phyloP scores from a whole-genome alignment of 352 stramenopile genomes.

The Globisporangium viniferum region DNA sequence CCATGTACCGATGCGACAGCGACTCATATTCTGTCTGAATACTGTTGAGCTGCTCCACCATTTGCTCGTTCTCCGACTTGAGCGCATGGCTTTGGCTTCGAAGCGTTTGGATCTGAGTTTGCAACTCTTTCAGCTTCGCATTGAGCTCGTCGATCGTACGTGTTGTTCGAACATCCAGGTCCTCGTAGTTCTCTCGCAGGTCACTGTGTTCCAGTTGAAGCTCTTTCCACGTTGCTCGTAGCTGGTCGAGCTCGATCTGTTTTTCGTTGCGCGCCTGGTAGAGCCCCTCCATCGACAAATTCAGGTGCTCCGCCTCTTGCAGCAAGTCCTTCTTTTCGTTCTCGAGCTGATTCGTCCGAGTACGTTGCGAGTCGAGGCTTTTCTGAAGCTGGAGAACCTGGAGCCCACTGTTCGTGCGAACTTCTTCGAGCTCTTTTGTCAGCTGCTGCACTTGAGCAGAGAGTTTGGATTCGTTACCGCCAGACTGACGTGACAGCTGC shows the following conservation, averaged over 20 bases:
- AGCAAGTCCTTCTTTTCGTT: slow-evolving; percentile 64
- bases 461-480: slow-evolving; percentile 40
- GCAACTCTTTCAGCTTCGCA: slow-evolving; percentile 24
- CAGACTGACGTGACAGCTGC: slow-evolving; percentile 36
- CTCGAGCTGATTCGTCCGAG: slow-evolving; percentile 46
- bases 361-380: slow-evolving; percentile 40
- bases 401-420: slow-evolving; percentile 25
- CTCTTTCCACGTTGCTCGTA: slow-evolving; percentile 41
- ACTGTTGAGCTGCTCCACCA: slow-evolving; percentile 15
- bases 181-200: slow-evolving; percentile 51
- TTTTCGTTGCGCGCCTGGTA: slow-evolving; percentile 52
- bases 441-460: slow-evolving; percentile 41
- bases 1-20: slow-evolving; percentile 17
- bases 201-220: slow-evolving; percentile 51
- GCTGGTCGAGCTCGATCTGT: slow-evolving; percentile 58
- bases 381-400: slow-evolving; percentile 66
- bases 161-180: slow-evolving; percentile 34
- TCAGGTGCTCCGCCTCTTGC: slow-evolving; percentile 60
- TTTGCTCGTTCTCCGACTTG: slow-evolving; percentile 20
- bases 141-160: slow-evolving; percentile 41
- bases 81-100: slow-evolving; percentile 10
- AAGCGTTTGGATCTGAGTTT: slow-evolving; percentile 26
- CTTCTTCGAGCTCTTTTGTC: slow-evolving; percentile 47
- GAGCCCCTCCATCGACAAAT: slow-evolving; percentile 45
- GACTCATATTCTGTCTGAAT: slow-evolving; percentile 28